These are phyloP conservation scores for Teunomyces barrocoloradensis DNA, from an alignment of 805 yeast genomes.

Conservation along the genomic window DNA sequence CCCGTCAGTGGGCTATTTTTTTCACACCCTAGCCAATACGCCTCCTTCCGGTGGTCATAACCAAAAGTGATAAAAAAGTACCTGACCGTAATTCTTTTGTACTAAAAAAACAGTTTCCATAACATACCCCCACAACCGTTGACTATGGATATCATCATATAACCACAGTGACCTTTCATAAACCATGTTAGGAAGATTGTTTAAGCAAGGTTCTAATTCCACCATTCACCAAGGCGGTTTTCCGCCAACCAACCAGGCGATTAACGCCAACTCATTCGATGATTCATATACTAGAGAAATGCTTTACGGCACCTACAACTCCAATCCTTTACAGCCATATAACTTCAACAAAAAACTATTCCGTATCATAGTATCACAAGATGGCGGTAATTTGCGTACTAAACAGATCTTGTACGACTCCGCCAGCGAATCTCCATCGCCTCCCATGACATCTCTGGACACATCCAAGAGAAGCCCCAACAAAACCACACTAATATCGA, in stretches of 20 bases:
- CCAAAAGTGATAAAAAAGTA: background rate
- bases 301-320: constrained; percentile 42
- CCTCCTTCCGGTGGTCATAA: background rate
- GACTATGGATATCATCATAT: background rate
- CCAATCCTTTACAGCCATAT: constrained; percentile 24
- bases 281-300: constrained; percentile 46
- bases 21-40: background rate
- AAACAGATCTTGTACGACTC: constrained; percentile 53
- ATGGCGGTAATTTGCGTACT: constrained; percentile 45
- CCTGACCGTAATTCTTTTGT: background rate
- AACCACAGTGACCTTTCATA: background rate
- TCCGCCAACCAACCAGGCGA: constrained; percentile 3
- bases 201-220: constrained; percentile 10
- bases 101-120: background rate
- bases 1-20: background rate
- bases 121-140: background rate
- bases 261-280: constrained; percentile 31
- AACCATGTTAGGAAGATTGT: constrained; percentile 15
- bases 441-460: background rate
- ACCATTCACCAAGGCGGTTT: background rate
- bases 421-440: constrained; percentile 18
- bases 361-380: constrained; percentile 49
- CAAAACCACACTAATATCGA: constrained; percentile 23
- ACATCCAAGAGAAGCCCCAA: background rate
- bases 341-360: constrained; percentile 30